Evolutionary conservation across 2,329 filamentous ascomycete species (phyloP), one percentile per base, ranked within the genome.

Genomic region (Rhytidhysteron rufulum): DNA sequence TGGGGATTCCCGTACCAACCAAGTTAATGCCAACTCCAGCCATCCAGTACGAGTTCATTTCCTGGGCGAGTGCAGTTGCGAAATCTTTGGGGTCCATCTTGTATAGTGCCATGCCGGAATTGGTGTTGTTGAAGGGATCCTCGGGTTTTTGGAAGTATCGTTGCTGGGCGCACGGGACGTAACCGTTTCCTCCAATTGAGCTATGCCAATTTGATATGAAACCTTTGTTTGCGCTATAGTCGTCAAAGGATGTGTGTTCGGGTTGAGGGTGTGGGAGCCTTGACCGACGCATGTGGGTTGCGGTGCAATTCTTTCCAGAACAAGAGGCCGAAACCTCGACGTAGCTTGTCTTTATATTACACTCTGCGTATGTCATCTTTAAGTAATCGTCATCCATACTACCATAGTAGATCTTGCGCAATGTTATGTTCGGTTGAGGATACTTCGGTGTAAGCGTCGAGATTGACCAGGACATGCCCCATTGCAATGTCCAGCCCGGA

Each of bases 41-140:
- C 9, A 38, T 19, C 45, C 45, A 48, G 38, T 24, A 47, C 6
- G 36, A 43, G 22, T 50, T 50, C 37, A 47, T n/a, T n/a, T 48
- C 24, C 33, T 48, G 42, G 2, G 42, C 40, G 8, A 47, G 21
- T 7, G 30, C 24, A 13, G 21, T 41, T 8, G 37, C 30, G 24
- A 48, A 50, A 5, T 15, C 15, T 5, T 16, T 22, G 2, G 34
- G 37, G 8, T 27, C 13, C 2, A 47, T 3, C 10, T 37, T 42
- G 31, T 39, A 39, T 8, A 49, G 22, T 2, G 22, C 35, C 9
- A 43, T 18, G 19, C 21, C 33, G 7, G 33, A 18, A 5, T 17
- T 20, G 9, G 37, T 35, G 16, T 20, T 27, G 27, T 33, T 43
- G 42, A 43, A 45, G 13, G 47, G 37, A 21, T 32, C 11, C n/a